Base-by-base conservation (phyloP, 495 filamentous ascomycete genomes). In the Neurospora sp. region DNA sequence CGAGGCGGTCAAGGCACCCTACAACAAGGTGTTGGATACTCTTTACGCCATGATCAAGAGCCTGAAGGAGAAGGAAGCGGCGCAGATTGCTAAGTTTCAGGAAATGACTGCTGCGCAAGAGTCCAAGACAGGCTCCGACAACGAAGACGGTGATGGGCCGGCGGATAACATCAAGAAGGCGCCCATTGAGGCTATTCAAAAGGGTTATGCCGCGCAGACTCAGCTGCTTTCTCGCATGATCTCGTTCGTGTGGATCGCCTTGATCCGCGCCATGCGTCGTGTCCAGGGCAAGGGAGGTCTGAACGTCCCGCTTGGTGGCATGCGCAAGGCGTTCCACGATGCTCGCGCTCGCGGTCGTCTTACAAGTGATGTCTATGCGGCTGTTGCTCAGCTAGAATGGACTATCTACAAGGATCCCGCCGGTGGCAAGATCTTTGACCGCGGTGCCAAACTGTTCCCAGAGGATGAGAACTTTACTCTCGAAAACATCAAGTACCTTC, bases 371-470 rank as follows among this genome's bases (percentile, higher is more conserved):
- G 93, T 97, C 23, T 99, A 98, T 79, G 90, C 97, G 72, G 95
- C 93, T 9, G 92, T 90, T 77, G 95, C 96, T 37, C 86, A 97
- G 72, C 92, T 98, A 77, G 96, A 99, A 77, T 94, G 96, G 81
- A 90, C 94, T 77, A 96, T 96, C 76, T 99, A 99, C 81, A 94
- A 97, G 77, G 96, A 98, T 73, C 88, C 90, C 4, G 92, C 94
- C 0, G 95, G 93, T 7, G 92, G 91, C 39, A 97, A 93, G 82
- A 98, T 99, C 72, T 98, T 97, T 79, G 96, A 99, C 75, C 89
- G 94, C 39, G 96, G 96, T 44, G 89, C 94, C 69, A 95, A 92
- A 76, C 85, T 99, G 2, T 98, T 97, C 79, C 94, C 94, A 0
- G 91, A 96, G 23, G 94, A 98, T 77, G 95, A 96, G 78, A 85